These are phyloP conservation scores for Alternaria rosae DNA, from an alignment of 2,329 filamentous ascomycete species.

Conservation along the genomic window DNA sequence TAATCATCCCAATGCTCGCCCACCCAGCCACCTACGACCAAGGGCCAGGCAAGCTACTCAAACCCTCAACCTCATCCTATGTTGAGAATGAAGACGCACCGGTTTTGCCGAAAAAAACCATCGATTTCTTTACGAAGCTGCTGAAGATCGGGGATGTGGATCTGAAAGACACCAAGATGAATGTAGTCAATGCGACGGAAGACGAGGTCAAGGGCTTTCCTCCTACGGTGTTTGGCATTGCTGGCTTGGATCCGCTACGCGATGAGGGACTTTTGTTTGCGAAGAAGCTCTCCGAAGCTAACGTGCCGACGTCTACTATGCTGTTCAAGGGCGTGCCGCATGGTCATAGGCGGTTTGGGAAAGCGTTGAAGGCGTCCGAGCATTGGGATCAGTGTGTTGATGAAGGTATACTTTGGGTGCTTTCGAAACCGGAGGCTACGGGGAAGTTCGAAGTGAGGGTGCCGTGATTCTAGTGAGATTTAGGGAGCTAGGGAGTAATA, in stretches of 20 bases:
- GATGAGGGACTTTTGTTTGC: slow-evolving; percentile 60
- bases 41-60: slow-evolving; percentile 50
- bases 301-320: slow-evolving; percentile 59
- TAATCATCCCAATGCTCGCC: slow-evolving; percentile 50
- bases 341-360: slow-evolving; percentile 58
- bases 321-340: slow-evolving; percentile 64
- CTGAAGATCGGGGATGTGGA: slow-evolving; percentile 33
- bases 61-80: slow-evolving; percentile 55
- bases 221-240: slow-evolving; percentile 58
- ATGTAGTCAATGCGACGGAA: slow-evolving; percentile 41
- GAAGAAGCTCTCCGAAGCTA: slow-evolving; percentile 51
- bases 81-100: slow-evolving; percentile 58
- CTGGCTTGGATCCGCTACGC: slow-evolving; percentile 58
- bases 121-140: slow-evolving; percentile 43
- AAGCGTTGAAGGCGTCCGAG: slow-evolving; percentile 49
- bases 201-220: slow-evolving; percentile 55
- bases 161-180: slow-evolving; percentile 42
- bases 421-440: slow-evolving; percentile 46
- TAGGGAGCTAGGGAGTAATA: too few relatives aligned
- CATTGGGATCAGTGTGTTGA: slow-evolving; percentile 56
- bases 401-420: slow-evolving; percentile 54
- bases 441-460: slow-evolving; percentile 46
- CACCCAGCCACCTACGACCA: slow-evolving; percentile 44
- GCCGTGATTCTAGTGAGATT: slow-evolving; percentile 6
- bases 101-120: slow-evolving; percentile 51